Percentiles rank a stretch among this genome's conserved stretches.
These are phyloP conservation scores for Colletotrichum spinosum DNA, from an alignment of 2,329 filamentous ascomycete species.

Conservation along the genomic window DNA sequence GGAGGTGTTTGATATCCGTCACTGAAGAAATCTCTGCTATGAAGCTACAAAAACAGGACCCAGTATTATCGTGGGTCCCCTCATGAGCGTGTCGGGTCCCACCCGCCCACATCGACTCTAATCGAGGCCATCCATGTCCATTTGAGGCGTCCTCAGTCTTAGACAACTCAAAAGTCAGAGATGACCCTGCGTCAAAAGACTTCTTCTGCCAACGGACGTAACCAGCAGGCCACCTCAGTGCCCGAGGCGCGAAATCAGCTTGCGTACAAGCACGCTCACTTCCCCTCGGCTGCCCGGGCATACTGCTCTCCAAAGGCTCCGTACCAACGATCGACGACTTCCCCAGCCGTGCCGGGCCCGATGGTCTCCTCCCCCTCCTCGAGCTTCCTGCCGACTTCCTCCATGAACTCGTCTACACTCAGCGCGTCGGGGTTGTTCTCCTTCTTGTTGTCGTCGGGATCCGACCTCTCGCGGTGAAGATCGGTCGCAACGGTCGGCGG, in stretches of 20 bases:
- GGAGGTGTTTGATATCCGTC: fast-evolving
- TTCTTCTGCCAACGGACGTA: no score
- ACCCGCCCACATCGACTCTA: no score
- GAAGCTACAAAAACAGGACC: not conserved
- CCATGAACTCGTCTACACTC: conserved; percentile 65
- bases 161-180: no score
- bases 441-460: conserved; percentile 71
- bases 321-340: conserved; percentile 52
- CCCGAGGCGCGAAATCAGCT: not conserved
- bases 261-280: not conserved
- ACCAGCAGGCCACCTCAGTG: not conserved
- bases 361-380: conserved; percentile 62
- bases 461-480: conserved; percentile 64
- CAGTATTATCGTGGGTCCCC: not conserved
- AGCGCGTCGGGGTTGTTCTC: conserved; percentile 56
- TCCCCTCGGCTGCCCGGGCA: conserved; percentile 4
- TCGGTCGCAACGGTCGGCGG: conserved; percentile 67
- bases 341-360: conserved; percentile 53
- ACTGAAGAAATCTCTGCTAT: not conserved
- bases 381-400: conserved; percentile 56
- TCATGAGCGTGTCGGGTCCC: no score
- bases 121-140: no score
- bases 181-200: no score
- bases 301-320: conserved; percentile 47
- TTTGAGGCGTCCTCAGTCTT: no score